Percentiles rank a stretch among this genome's conserved stretches.
These are phyloP conservation scores for Phialocephala subalpina DNA, from an alignment of 2,329 filamentous ascomycete species.

Conservation along the genomic window DNA sequence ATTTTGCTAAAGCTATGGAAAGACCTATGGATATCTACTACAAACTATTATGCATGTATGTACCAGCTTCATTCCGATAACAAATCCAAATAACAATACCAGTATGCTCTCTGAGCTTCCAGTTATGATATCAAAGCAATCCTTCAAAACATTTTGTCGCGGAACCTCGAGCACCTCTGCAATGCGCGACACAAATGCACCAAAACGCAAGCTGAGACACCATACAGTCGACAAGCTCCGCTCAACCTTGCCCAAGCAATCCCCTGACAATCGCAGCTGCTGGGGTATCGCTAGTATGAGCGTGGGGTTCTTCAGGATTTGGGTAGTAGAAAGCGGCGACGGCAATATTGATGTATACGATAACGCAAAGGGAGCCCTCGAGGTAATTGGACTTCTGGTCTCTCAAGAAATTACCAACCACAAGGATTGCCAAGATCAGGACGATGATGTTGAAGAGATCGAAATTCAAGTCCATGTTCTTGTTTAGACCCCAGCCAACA, in stretches of 20 bases:
- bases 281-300: background rate
- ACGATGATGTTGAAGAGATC: conserved; percentile 86
- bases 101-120: background rate
- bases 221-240: background rate
- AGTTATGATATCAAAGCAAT: background rate
- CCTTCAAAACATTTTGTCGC: background rate
- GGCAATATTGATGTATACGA: conserved; percentile 68
- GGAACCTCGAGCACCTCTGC: background rate
- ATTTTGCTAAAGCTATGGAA: conserved; percentile 2
- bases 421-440: conserved; percentile 83
- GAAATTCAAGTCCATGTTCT: conserved; percentile 81
- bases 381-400: conserved; percentile 93
- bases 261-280: background rate
- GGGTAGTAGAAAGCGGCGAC: conserved; percentile 66
- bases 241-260: background rate
- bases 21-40: background rate
- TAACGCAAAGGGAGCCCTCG: conserved; percentile 82
- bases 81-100: background rate
- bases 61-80: background rate
- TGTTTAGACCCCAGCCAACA: conserved; percentile 80
- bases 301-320: conserved; percentile 43
- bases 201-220: background rate
- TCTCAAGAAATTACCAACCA: conserved; percentile 85
- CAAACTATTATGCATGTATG: background rate
- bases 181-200: background rate